A percentile compares a stretch with the other conserved stretches of the same genome.
Conservation (phyloP, 2,329 filamentous ascomycete genomes). For the Colletotrichum theobromicola region DNA sequence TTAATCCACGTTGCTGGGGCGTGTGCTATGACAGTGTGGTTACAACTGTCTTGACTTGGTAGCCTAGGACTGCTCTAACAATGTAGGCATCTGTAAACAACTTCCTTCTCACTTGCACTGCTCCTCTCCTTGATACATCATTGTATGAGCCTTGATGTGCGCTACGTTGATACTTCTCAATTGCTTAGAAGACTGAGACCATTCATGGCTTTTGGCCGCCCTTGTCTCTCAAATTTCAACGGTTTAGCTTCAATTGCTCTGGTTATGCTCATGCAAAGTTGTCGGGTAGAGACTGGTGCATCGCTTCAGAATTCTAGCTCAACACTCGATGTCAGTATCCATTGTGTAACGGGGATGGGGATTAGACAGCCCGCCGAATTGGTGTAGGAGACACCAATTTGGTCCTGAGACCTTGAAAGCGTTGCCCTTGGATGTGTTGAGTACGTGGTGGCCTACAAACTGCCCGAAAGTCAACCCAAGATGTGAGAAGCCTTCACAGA, state of each 20-base stretch:
- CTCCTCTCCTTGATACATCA: too few species aligned
- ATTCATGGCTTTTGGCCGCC: neutral
- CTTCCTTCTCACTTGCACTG: too few species aligned
- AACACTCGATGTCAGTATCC: neutral
- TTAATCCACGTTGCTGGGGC: neutral
- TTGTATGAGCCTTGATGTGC: too few species aligned
- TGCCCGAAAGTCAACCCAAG: neutral
- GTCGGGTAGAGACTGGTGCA: neutral
- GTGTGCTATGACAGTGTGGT: accelerated
- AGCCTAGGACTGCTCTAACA: too few species aligned
- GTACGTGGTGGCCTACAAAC: neutral
- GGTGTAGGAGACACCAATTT: neutral
- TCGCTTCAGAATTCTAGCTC: neutral
- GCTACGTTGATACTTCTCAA: too few species aligned
- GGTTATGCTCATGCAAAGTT: neutral
- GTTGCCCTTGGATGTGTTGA: neutral
- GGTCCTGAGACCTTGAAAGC: neutral
- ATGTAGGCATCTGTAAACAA: too few species aligned
- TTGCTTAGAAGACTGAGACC: too few species aligned
- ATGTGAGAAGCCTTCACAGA: neutral
- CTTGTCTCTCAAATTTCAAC: accelerated
- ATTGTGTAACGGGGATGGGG: neutral
- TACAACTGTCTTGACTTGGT: too few species aligned
- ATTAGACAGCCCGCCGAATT: neutral
- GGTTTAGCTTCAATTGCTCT: neutral